Evolutionary conservation across 495 filamentous ascomycete species (phyloP), one percentile per base, ranked within the genome.

Genomic region (Neurospora sp.): DNA sequence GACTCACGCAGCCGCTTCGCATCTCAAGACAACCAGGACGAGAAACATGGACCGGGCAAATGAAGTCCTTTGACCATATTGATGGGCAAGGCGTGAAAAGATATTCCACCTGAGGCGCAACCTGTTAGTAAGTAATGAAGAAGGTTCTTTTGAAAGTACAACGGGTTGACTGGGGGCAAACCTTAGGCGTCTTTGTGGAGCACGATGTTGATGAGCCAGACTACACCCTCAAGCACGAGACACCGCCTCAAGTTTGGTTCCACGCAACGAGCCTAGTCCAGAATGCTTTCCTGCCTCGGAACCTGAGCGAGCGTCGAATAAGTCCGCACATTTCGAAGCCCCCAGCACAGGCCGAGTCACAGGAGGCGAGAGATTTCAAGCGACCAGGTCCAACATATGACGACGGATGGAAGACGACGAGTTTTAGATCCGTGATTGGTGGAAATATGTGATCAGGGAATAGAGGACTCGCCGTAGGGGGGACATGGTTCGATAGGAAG

Each of bases 1-100:
- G 31, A 80, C 78, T 1, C 82, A 87, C 68, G 82, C 85, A 4
- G 80, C 75, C 8, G 70, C 76, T 8, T 81, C 84, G n/a, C 82
- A 81, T 74, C 73, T 84, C 20, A 80, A 75, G 73, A 85, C 84
- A 0, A 78, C 83, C 17, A 82, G 83, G 8, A 74, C 82, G 8
- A 72, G 72, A 8, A 59, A 69, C 14, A 85, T 85, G 76, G 82
- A 73, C 68, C 73, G 73, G 48, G 79, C 77, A 8, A 83, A 83
- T 69, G 80, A 80, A 61, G 77, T 78, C 40, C 71, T 79, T n/a
- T 82, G 74, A 77, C 27, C 17, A 70, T 20, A 39, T 17, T 4
- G 27, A 16, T 65, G 53, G 20, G 27, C 31, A 65, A 65, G 53
- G 6, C 27, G 53, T 35, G 53, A 65, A 65, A 37, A 16, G 53